Evolutionary conservation across 805 yeast species (phyloP), one percentile per base, ranked within the genome.

Genomic region (Ogataea methylovora): DNA sequence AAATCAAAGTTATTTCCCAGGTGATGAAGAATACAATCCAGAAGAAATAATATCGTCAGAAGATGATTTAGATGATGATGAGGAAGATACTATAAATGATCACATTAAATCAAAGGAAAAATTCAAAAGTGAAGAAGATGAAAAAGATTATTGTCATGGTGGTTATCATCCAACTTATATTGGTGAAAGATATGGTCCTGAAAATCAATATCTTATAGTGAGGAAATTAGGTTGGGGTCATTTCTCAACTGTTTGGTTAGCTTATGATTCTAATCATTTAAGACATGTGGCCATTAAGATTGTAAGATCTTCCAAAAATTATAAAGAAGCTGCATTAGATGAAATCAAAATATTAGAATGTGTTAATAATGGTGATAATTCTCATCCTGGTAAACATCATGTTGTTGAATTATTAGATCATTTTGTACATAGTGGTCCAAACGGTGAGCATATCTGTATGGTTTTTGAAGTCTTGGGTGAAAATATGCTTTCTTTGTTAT

Each of bases 161-260:
- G 85, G 85, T 2, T 77, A 77, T 53, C 83, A 77, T 48, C 79
- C 83, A 2, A 77, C 77, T 4, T 59, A 45, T 36, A 64, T 72
- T 21, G 76, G 78, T 21, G 84, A 78, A 43, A 49, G 56, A 12
- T 73, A 74, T 45, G 73, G 72, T 26, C 49, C 61, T 7, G 52
- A 60, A 30, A 57, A 63, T 36, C 59, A 65, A 36, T 76, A 76
- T 49, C 48, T 58, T 8, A 56, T 76, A 18, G 59, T 73, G 15
- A 57, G 82, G 20, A 77, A 77, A 50, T 57, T 78, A 8, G 85
- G 85, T 3, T 76, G 82, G 82, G 84, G 85, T 24, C 82, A 77
- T 47, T 78, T 78, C 45, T 72, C 80, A 26, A 76, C 84, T 2
- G 84, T 78, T n/a, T 78, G 84, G 84, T 52, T 78, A 20, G 81